Evolutionary conservation across 768 basidiomycete genomes (phyloP).

Genomic region (Psilocybe cubensis): DNA sequence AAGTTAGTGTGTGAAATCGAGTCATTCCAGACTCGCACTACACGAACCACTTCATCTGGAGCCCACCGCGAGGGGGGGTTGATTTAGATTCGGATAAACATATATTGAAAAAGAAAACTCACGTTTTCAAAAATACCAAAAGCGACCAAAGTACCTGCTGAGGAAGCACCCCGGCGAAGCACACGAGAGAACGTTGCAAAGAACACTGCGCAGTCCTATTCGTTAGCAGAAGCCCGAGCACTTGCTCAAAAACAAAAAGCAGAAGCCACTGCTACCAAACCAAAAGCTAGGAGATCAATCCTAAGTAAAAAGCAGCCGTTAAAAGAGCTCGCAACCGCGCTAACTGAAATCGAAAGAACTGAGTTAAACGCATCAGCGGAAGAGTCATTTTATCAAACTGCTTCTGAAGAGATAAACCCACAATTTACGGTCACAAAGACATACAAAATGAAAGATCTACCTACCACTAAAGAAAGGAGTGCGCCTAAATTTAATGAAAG

Average conservation of each 20-base stretch:
- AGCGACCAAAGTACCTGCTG: not conserved
- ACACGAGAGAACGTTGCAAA: not conserved
- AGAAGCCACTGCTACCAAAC: not conserved
- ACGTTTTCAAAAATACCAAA: not conserved
- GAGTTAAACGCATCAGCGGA: too few species aligned
- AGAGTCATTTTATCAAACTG: too few species aligned
- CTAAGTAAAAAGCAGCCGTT: too few species aligned
- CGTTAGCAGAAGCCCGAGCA: not conserved
- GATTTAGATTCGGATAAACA: not conserved
- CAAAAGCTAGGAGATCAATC: too few species aligned
- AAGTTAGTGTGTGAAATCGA: too few species aligned
- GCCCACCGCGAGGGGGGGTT: slow-evolving; percentile 8
- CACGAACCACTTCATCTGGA: not conserved
- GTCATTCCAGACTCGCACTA: not conserved
- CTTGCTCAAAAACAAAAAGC: not conserved
- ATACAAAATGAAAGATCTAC: not conserved
- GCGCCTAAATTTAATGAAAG: not conserved
- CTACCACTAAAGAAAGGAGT: not conserved
- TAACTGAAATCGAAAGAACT: not conserved
- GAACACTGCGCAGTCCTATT: not conserved
- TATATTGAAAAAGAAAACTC: not conserved
- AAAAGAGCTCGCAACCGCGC: not conserved
- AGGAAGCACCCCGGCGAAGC: too few species aligned
- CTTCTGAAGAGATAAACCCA: not conserved
- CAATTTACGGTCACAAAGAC: not conserved